Conservation (phyloP, 495 filamentous ascomycete genomes). For the Jackrogersella minutella region DNA sequence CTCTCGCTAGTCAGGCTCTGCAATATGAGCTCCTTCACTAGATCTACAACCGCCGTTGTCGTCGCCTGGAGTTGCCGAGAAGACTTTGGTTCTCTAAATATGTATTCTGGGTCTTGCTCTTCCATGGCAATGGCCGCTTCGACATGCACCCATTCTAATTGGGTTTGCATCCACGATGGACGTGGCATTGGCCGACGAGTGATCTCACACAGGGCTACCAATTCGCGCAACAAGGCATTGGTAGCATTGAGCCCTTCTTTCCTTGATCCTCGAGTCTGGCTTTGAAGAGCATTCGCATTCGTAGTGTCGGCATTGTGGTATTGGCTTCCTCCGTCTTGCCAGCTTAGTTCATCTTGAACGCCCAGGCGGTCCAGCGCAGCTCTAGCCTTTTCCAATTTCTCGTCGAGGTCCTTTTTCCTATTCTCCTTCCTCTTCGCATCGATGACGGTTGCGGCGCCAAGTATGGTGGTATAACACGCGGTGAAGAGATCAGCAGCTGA, state of each 20-base stretch:
- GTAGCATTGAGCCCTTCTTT: neutral
- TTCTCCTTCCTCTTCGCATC: constrained; percentile 70
- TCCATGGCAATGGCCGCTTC: constrained; percentile 36
- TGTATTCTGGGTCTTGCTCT: constrained; percentile 20
- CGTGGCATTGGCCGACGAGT: constrained; percentile 15
- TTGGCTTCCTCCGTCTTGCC: constrained; percentile 13
- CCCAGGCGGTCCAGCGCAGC: constrained; percentile 46
- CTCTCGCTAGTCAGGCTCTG: neutral
- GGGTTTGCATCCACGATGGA: constrained; percentile 31
- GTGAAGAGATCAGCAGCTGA: constrained; percentile 70
- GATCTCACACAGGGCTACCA: constrained; percentile 23
- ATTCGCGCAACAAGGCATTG: constrained; percentile 21
- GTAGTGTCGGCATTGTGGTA: neutral
- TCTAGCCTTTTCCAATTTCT: constrained; percentile 59
- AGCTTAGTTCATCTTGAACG: constrained; percentile 26
- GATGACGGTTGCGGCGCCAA: constrained; percentile 72
- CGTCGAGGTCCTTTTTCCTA: constrained; percentile 69
- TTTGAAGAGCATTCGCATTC: neutral
- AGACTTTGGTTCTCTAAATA: constrained; percentile 39
- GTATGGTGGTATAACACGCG: constrained; percentile 73
- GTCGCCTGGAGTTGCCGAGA: constrained; percentile 34
- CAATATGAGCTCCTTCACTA: constrained; percentile 43
- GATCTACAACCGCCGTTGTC: constrained; percentile 32
- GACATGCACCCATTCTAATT: constrained; percentile 35
- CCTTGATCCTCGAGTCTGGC: neutral